Evolutionary conservation across 2,329 filamentous ascomycete species (phyloP).

Genomic region (Drechslerella dactyloides): DNA sequence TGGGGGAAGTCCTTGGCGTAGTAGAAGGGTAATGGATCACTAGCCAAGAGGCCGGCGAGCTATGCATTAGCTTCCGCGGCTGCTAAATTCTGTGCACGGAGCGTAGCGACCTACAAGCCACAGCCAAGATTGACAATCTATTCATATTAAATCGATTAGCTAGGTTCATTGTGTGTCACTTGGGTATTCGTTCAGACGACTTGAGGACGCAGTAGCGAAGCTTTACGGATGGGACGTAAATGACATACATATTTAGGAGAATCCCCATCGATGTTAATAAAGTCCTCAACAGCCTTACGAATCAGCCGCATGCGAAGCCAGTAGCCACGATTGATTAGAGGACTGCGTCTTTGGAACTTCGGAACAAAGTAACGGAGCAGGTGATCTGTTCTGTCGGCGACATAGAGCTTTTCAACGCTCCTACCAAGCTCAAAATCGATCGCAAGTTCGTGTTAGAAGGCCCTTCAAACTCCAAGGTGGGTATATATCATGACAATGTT

Average conservation of each 20-base stretch:
- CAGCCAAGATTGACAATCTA: slow-evolving; percentile 80
- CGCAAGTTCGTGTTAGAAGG: not conserved
- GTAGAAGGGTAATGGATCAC: slow-evolving; percentile 36
- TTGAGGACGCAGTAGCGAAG: too few species aligned
- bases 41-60: not conserved
- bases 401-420: slow-evolving; percentile 88
- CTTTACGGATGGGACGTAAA: not conserved
- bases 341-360: slow-evolving; percentile 81
- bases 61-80: not conserved
- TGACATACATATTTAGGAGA: slow-evolving; percentile 59
- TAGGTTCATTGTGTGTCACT: too few species aligned
- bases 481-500: not conserved
- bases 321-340: slow-evolving; percentile 88
- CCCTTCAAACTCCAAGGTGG: not conserved
- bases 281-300: slow-evolving; percentile 74
- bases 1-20: slow-evolving; percentile 77
- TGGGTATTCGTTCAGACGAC: too few species aligned
- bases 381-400: slow-evolving; percentile 70
- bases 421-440: slow-evolving; percentile 5
- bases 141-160: not conserved
- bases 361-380: slow-evolving; percentile 88
- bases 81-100: slow-evolving; percentile 13
- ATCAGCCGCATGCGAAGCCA: slow-evolving; percentile 84
- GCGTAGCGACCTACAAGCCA: slow-evolving; percentile 74
- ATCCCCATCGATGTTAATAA: slow-evolving; percentile 66